Conservation (phyloP, 225 moss, liverwort and hornwort genomes). For the Physcomitrellopsis africana region DNA sequence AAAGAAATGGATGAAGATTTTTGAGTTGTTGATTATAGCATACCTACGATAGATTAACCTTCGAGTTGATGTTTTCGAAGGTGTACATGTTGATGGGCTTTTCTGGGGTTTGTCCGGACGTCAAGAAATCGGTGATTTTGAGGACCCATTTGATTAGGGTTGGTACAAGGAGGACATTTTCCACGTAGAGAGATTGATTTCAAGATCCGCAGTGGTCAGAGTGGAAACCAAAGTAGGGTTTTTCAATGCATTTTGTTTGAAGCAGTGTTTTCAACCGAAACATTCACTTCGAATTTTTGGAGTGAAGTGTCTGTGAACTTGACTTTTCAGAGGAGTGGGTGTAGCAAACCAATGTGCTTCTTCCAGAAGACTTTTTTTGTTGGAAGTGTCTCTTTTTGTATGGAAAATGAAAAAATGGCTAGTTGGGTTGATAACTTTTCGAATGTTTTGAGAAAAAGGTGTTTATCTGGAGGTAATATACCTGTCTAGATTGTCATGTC, state of each 20-base stretch:
- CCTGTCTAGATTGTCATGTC: background rate
- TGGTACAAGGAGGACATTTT: background rate
- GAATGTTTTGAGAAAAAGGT: slow-evolving; percentile 33
- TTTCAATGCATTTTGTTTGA: background rate
- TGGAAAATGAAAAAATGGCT: background rate
- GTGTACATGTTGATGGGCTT: background rate
- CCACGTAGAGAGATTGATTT: background rate
- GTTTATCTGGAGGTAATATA: slow-evolving; percentile 25
- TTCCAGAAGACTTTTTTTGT: background rate
- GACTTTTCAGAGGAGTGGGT: background rate
- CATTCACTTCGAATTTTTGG: background rate
- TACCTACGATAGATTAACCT: background rate
- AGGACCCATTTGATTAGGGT: slow-evolving; percentile 22
- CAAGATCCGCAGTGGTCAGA: background rate
- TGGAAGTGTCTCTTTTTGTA: background rate
- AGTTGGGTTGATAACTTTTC: slow-evolving; percentile 24
- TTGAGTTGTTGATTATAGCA: background rate
- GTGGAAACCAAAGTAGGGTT: background rate
- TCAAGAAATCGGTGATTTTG: background rate
- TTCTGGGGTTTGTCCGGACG: background rate
- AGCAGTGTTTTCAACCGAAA: background rate
- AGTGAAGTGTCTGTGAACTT: slow-evolving; percentile 13
- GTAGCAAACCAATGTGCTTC: background rate
- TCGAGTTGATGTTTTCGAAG: background rate
- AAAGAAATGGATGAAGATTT: background rate